Evolutionary conservation across 768 basidiomycete species (phyloP), one percentile per base, ranked within the genome.

Genomic region (Boletus pseudopeckii): DNA sequence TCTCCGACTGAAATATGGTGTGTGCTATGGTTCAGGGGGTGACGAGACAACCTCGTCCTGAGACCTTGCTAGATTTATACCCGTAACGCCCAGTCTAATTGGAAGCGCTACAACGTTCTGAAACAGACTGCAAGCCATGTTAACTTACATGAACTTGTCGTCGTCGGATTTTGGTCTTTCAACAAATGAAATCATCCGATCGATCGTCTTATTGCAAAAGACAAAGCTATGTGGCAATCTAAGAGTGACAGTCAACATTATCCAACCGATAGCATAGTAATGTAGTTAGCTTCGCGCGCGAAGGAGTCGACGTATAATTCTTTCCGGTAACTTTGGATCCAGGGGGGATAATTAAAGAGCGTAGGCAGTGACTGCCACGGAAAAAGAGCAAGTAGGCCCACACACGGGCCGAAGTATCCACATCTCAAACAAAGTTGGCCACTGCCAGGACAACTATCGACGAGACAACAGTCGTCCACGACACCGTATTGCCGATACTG

Each of bases 171-270:
- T 41, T 8, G 14, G 20, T 5, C 13, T 22, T 20, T 54, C 28
- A 57, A 52, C 55, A 44, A 45, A 28, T 24, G 37, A 51, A 47
- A 55, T 55, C 57, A 58, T 22, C 20, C 45, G 8, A 15, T 17
- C 18, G 20, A 42, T 37, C 34, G 10, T 39, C 32, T n/a, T 24
- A 39, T 33, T 45, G n/a, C 50, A 36, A 40, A 53, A 44, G 38
- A 61, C 53, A 54, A 61, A 54, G 46, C 59, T 48, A 64, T 57
- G 41, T 45, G 51, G 48, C 52, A 45, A 49, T 50, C 38, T n/a
- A n/a, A n/a, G n/a, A n/a, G n/a, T n/a, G n/a, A n/a, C n/a, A n/a
- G n/a, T n/a, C n/a, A n/a, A n/a, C n/a, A n/a, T n/a, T n/a, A n/a
- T n/a, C n/a, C n/a, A n/a, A n/a, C n/a, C n/a, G n/a, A n/a, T n/a